Base-by-base conservation (phyloP, 192 early-diverging fungal genomes). In the Dissophora ornata region DNA sequence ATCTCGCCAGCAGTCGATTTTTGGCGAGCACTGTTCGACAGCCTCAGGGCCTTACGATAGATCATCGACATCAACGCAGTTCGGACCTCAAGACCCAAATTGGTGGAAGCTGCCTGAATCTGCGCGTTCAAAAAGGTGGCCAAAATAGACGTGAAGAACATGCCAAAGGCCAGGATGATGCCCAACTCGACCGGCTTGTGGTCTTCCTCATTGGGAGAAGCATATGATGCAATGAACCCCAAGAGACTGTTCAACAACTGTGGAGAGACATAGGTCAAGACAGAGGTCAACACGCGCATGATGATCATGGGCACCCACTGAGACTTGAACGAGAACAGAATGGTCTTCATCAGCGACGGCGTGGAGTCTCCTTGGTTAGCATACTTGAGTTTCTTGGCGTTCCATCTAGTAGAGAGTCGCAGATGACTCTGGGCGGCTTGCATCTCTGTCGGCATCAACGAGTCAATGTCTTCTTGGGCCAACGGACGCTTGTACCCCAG, bases 31-130 rank as follows among this genome's bases (percentile, higher is more conserved):
- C 21, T 57, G 0, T 64, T 64, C 10, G 57, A 62, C 0, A 80
- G 59, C 24, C 52, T 59, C 16, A 80, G 26, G 0, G 79, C 40
- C 33, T 80, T 80, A 21, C 57, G 64, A 40, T 80, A 80, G 4
- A 80, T 51, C 47, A 71, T 61, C 7, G 63, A 61, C 1, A 74
- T 60, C 16, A 80, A 32, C 8, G 69, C 79, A 9, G 57, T 53
- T 50, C 89, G 89, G n/a, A 86, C 71, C 33, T 86, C 86, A 82
- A 92, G 87, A 56, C 90, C 89, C 15, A 84, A 86, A 22, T 84
- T 85, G 57, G 90, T 84, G 62, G 34, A 13, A 16, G 51, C 11
- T 40, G 33, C 57, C 2, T 8, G 21, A 32, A 49, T 41, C 26
- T 71, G 60, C 1, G 41, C 53, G 24, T 41, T 53, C 3, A 52